These are phyloP conservation scores for Aspergillus phoenicis DNA, from an alignment of 2,329 filamentous ascomycete species.

Conservation along the genomic window DNA sequence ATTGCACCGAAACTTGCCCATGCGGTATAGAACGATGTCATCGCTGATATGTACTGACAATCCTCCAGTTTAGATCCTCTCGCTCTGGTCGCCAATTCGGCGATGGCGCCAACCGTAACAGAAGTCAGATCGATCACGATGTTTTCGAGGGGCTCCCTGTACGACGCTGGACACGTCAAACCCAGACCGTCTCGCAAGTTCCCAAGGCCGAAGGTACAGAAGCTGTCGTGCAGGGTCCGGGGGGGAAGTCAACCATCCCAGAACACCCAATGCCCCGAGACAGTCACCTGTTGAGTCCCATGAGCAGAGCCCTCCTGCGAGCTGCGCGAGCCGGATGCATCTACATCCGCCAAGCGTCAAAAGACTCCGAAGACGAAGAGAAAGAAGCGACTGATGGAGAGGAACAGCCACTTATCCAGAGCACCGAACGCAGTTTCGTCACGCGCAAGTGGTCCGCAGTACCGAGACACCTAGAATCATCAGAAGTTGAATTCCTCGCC, in stretches of 20 bases:
- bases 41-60: constrained; percentile 19
- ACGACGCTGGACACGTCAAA: constrained; percentile 81
- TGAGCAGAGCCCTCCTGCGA: constrained; percentile 80
- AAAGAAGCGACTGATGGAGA: constrained; percentile 40
- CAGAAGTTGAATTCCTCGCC: constrained; percentile 64
- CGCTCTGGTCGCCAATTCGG: constrained; percentile 62
- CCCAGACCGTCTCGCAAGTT: constrained; percentile 68
- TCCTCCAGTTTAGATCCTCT: constrained; percentile 55
- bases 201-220: constrained; percentile 62
- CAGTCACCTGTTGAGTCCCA: constrained; percentile 71
- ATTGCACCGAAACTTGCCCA: background rate
- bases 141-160: constrained; percentile 77
- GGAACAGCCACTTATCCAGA: constrained; percentile 29
- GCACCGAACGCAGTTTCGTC: constrained; percentile 54
- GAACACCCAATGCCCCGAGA: constrained; percentile 90
- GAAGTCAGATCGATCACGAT: constrained; percentile 64
- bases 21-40: background rate
- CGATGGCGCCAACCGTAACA: constrained; percentile 41
- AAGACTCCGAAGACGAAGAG: constrained; percentile 39
- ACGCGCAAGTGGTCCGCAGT: constrained; percentile 61
- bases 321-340: constrained; percentile 76
- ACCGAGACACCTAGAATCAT: constrained; percentile 58
- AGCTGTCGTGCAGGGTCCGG: constrained; percentile 30
- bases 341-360: constrained; percentile 68
- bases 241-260: constrained; percentile 50